Evolutionary conservation across 2,329 filamentous ascomycete genomes (phyloP).

Genomic region (Coniochaeta pulveracea): DNA sequence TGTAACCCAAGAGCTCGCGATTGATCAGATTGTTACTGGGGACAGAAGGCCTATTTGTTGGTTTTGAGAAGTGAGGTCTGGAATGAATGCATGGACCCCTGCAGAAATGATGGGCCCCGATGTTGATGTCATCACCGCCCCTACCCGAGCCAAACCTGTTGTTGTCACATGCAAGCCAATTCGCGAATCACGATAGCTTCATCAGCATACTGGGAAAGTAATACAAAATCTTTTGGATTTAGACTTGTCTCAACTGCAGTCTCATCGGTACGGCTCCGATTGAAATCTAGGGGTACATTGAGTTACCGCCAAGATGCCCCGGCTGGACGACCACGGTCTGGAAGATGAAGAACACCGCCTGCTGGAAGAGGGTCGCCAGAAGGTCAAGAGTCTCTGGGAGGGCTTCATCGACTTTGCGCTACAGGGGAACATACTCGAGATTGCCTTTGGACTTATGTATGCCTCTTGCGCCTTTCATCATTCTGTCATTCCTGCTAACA

Average conservation of each 20-base stretch:
- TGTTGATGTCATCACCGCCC: too few species aligned
- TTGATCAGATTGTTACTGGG: too few species aligned
- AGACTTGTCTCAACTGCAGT: background rate
- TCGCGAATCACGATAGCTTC: too few species aligned
- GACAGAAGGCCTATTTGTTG: too few species aligned
- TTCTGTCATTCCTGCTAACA: background rate
- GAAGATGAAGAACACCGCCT: constrained; percentile 29
- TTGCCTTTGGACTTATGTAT: constrained; percentile 65
- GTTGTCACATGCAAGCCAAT: too few species aligned
- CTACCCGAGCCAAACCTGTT: too few species aligned
- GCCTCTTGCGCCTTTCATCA: constrained; percentile 14
- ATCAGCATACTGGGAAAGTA: too few species aligned
- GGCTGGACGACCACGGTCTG: constrained; percentile 12
- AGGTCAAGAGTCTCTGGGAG: constrained; percentile 40
- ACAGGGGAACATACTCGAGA: constrained; percentile 64
- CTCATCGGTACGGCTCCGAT: background rate
- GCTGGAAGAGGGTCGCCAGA: constrained; percentile 32
- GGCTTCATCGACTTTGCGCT: constrained; percentile 64
- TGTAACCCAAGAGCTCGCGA: too few species aligned
- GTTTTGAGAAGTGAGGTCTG: too few species aligned
- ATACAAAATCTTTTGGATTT: too few species aligned
- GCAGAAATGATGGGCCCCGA: too few species aligned
- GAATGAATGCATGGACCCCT: too few species aligned
- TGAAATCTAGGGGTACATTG: background rate
- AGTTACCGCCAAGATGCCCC: constrained; percentile 14